These are phyloP conservation scores for Cyanodermella asteris DNA, from an alignment of 2,329 filamentous ascomycete species.

Conservation along the genomic window DNA sequence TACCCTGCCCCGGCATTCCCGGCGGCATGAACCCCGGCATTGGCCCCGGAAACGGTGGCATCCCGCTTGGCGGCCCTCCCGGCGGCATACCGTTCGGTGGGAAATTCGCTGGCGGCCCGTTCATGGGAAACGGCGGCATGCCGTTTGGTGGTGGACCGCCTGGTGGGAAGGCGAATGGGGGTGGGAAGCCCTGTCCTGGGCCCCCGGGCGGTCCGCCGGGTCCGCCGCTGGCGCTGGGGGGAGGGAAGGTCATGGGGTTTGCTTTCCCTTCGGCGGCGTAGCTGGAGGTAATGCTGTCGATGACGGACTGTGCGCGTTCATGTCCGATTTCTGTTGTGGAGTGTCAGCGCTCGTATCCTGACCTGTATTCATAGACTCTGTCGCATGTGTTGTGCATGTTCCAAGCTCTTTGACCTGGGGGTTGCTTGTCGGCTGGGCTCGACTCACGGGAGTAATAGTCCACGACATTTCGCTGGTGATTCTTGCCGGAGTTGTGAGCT, in stretches of 20 bases:
- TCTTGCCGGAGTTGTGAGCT: slow-evolving; percentile 89
- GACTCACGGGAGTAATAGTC: slow-evolving; percentile 85
- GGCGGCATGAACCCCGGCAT: too few species aligned
- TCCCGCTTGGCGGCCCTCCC: too few species aligned
- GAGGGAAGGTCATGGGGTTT: slow-evolving; percentile 62
- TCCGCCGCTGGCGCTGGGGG: too few species aligned
- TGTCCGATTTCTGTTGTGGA: slow-evolving; percentile 74
- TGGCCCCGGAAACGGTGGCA: too few species aligned
- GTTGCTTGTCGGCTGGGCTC: too few species aligned
- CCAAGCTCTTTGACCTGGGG: not conserved
- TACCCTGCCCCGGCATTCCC: too few species aligned
- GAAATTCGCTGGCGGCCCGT: too few species aligned
- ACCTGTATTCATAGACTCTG: not conserved
- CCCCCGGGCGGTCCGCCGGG: slow-evolving; percentile 24
- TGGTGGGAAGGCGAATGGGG: too few species aligned
- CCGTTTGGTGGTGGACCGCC: too few species aligned
- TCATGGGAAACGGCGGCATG: too few species aligned
- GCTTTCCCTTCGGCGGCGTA: slow-evolving; percentile 87
- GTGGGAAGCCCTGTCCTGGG: slow-evolving; percentile 22
- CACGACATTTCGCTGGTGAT: slow-evolving; percentile 91
- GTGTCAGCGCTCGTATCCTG: too few species aligned
- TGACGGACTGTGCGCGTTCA: slow-evolving; percentile 94
- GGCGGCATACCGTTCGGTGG: too few species aligned
- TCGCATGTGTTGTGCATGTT: not conserved
- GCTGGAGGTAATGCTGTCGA: slow-evolving; percentile 89